These are phyloP conservation scores for Fragaria vesca DNA, from an alignment of 306 rosid genomes.

Conservation along the genomic window DNA sequence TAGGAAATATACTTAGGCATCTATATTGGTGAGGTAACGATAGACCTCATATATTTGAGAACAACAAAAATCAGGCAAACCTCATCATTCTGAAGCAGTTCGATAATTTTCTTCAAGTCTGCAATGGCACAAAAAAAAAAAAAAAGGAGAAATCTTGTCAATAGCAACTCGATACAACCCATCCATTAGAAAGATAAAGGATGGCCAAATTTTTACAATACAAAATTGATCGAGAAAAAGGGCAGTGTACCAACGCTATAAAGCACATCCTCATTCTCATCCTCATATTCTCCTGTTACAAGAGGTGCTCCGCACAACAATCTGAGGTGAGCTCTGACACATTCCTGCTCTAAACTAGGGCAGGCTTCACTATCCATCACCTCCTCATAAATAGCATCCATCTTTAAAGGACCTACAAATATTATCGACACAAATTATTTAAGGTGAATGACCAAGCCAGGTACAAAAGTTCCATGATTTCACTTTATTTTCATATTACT, in stretches of 20 bases:
- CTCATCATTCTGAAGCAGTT: conserved; percentile 75
- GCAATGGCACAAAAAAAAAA: conserved; percentile 13
- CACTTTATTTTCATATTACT: background rate
- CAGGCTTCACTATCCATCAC: conserved; percentile 73
- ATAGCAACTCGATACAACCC: conserved; percentile 10
- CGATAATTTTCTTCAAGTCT: conserved; percentile 73
- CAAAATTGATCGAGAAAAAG: conserved; percentile 18
- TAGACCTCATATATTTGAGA: background rate
- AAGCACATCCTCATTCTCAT: conserved; percentile 30
- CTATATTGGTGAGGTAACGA: conserved; percentile 18
- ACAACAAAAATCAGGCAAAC: conserved; percentile 33
- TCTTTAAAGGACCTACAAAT: conserved; percentile 65
- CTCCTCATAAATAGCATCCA: conserved; percentile 61
- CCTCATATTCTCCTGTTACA: conserved; percentile 21
- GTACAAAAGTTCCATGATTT: background rate
- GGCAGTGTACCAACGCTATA: conserved; percentile 53
- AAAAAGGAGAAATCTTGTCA: background rate
- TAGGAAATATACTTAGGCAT: conserved; percentile 27
- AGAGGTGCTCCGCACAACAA: conserved; percentile 53
- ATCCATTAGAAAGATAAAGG: conserved; percentile 12
- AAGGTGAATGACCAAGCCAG: conserved; percentile 1
- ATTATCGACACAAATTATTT: conserved; percentile 19
- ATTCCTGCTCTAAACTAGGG: conserved; percentile 59
- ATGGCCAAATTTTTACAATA: conserved; percentile 15
- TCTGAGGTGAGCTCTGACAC: conserved; percentile 62